These are phyloP conservation scores for Scleromitrula shiraiana DNA, from an alignment of 2,329 filamentous ascomycete species.

Conservation along the genomic window DNA sequence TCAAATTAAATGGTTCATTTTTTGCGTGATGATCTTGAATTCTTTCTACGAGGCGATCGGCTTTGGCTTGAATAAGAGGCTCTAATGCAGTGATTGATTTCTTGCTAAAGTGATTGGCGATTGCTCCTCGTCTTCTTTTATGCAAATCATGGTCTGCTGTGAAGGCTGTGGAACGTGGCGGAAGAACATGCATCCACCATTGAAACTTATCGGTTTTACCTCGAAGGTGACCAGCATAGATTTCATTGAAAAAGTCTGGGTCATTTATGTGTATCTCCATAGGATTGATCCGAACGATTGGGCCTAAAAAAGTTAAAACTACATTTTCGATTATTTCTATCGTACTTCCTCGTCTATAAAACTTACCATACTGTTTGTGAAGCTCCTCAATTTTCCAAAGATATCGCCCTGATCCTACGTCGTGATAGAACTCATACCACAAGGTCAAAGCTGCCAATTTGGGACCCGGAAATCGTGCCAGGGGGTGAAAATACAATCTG, in stretches of 20 bases:
- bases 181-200: neutral
- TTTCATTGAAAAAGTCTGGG: too few species aligned
- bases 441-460: slow-evolving; percentile 26
- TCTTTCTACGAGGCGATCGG: neutral
- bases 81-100: neutral
- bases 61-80: neutral
- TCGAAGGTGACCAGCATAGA: slow-evolving; percentile 22
- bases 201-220: slow-evolving; percentile 22
- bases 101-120: neutral
- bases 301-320: too few species aligned
- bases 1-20: neutral
- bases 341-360: too few species aligned
- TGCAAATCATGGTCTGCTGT: neutral
- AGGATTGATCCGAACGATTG: too few species aligned
- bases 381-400: slow-evolving; percentile 35
- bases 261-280: too few species aligned
- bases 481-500: slow-evolving; percentile 13
- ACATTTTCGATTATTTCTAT: too few species aligned
- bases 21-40: neutral
- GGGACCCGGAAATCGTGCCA: slow-evolving; percentile 29
- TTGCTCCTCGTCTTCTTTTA: neutral
- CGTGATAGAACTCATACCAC: slow-evolving; percentile 33
- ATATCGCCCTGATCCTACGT: slow-evolving; percentile 35
- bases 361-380: slow-evolving; percentile 34
- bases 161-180: neutral